These are phyloP conservation scores for Jackrogersella minutella DNA, from an alignment of 495 filamentous ascomycete species.

Conservation along the genomic window DNA sequence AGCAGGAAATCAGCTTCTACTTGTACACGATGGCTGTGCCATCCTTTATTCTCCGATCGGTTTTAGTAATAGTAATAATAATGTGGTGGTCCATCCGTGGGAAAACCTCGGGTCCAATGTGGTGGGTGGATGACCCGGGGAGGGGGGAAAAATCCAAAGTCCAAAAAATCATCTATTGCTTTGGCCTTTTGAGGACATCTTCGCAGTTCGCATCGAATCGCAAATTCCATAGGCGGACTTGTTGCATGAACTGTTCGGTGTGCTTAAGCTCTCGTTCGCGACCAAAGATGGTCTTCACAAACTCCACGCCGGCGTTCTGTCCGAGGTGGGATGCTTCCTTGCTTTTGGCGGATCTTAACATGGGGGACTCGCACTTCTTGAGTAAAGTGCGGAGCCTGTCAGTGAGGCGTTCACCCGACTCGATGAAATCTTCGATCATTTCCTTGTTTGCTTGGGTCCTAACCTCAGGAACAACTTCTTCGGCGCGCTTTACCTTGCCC, in stretches of 20 bases:
- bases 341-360: constrained; percentile 69
- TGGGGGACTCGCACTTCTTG: constrained; percentile 89
- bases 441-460: constrained; percentile 75
- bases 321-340: constrained; percentile 79
- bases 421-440: constrained; percentile 89
- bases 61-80: constrained; percentile 21
- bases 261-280: constrained; percentile 88
- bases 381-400: constrained; percentile 85
- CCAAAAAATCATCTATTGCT: constrained; percentile 46
- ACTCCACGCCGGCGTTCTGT: constrained; percentile 92
- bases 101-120: constrained; percentile 3
- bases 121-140: neutral
- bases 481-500: constrained; percentile 91
- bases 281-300: constrained; percentile 96
- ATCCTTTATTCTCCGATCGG: constrained; percentile 34
- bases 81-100: constrained; percentile 22
- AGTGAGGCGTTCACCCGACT: constrained; percentile 88
- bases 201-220: constrained; percentile 98
- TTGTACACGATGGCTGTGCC: constrained; percentile 45
- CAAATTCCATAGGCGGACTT: constrained; percentile 91
- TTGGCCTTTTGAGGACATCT: constrained; percentile 75
- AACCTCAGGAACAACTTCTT: constrained; percentile 80
- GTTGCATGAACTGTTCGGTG: constrained; percentile 95
- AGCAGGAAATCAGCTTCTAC: constrained; percentile 40
- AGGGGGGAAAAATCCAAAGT: constrained; percentile 12